Evolutionary conservation across 768 basidiomycete species (phyloP), one percentile per base, ranked within the genome.

Genomic region (Lentinula raphanica): DNA sequence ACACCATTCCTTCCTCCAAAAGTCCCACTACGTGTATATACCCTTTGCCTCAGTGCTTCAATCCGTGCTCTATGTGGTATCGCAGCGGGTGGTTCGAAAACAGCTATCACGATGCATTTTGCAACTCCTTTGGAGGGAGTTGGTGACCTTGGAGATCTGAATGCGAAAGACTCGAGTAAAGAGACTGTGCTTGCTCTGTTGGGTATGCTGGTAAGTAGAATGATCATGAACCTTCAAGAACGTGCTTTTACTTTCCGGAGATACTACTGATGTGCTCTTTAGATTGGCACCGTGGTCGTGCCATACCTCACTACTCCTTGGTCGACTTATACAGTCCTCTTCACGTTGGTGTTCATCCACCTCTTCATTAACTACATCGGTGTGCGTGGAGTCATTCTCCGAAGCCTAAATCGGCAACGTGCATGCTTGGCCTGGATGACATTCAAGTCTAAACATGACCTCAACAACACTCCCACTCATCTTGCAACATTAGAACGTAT

Each of bases 131-230:
- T 73, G 13, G 65, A 59, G 9, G 79, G 79, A 0, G 75, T 74
- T 40, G 86, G 86, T 4, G 87, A 89, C 61, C 73, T 88, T 12
- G 86, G 87, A 1, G 87, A 89, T 62, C 71, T 88, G 40, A 87
- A 83, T 58, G 87, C 86, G 1, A 90, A 90, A 65, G 86, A 86
- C 59, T 77, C 83, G 0, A 88, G 86, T 67, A 85, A 85, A 60
- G 86, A 88, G 68, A 89, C 87, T 0, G 81, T 88, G 0, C 70
- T 90, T 2, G 83, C 83, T 1, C 78, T 89, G 29, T 63, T 84
- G 1, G 87, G 87, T 19, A 84, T 87, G 80, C 64, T 88, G 67
- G 87, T 87, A 57, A 65, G n/a, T n/a, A n/a, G n/a, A n/a, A n/a
- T n/a, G 83, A 63, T 15, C 6, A 5, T n/a, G 21, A 29, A 5